These are phyloP conservation scores for Neoarthrinium moseri DNA, from an alignment of 2,329 filamentous ascomycete species.

Conservation along the genomic window DNA sequence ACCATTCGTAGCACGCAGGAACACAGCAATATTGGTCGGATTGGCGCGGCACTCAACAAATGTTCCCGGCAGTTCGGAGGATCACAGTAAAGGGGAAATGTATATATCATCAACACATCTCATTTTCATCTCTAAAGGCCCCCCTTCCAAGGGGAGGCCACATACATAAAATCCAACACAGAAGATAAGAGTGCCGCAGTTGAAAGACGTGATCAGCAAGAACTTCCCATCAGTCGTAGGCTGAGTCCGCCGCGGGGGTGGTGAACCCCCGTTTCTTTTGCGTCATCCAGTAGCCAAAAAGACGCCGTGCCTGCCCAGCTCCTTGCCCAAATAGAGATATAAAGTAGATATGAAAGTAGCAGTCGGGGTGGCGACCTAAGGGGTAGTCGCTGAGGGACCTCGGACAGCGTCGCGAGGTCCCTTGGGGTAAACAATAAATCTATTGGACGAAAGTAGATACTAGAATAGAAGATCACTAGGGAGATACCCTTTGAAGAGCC, in stretches of 20 bases:
- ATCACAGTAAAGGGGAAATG: no score
- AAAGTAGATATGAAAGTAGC: background rate
- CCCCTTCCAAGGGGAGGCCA: background rate
- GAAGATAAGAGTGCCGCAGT: conserved; percentile 1
- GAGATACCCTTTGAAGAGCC: no score
- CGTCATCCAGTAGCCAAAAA: conserved; percentile 6
- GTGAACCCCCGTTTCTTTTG: background rate
- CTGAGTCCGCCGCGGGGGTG: background rate
- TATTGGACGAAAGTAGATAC: conserved; percentile 5
- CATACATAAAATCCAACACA: conserved; percentile 4
- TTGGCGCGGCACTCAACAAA: no score
- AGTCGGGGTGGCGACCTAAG: background rate
- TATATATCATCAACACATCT: no score
- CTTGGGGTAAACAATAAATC: conserved; percentile 5
- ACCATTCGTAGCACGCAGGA: no score
- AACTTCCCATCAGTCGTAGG: conserved; percentile 1
- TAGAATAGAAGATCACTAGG: conserved; percentile 6
- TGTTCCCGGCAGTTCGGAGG: no score
- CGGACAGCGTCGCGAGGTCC: no score
- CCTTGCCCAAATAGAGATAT: conserved; percentile 5
- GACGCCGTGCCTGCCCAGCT: conserved; percentile 6
- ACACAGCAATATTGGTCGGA: no score
- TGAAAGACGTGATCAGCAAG: background rate
- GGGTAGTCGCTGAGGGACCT: background rate
- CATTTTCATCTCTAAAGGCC: conserved; percentile 3